Base-by-base conservation (phyloP, 768 basidiomycete species). In the Hypholoma sublateritium region DNA sequence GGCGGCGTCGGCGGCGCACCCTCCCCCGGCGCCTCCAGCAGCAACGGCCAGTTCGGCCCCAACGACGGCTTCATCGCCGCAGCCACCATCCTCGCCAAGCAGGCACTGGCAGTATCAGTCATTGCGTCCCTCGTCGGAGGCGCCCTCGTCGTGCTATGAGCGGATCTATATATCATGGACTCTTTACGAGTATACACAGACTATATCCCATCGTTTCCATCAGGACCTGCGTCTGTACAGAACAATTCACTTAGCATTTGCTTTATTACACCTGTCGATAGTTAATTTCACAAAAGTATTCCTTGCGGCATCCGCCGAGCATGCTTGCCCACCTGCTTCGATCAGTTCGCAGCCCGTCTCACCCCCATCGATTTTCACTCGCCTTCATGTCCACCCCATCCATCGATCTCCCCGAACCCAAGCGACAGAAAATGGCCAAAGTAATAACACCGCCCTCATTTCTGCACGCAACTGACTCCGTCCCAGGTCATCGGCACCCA, bases 401-500 rank as follows among this genome's bases (percentile, higher is more conserved):
- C 45, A 47, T 24, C 45, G 21, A 25, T 51, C 58, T 67, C 34
- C 66, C 70, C 25, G 67, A 70, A 54, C 39, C 70, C 25, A 76
- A 78, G 57, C 69, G 67, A 59, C 74, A 71, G 52, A 83, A 76
- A 68, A 74, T 79, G 72, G 72, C 74, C 34, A 69, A 72, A 57
- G 68, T 66, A 56, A 32, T 3, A 32, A 32, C 50, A 44, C 9
- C 28, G 5, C 47, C 19, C 35, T 45, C 32, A 42, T 46, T 22
- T 28, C 25, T 49, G 19, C n/a, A 9, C 28, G 21, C 25, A n/a
- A 34, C 22, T 55, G 43, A 46, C 58, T 55, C 25, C 42, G 32
- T 25, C 16, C 24, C 58, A 93, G 91, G 73, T 85, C 39, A 96
- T 98, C 65, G 95, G 95, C 34, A 97, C 95, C 1, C 95, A 98